phyloP scores from a whole-genome alignment of 306 rosid species.

The Prunus kanzakura region DNA sequence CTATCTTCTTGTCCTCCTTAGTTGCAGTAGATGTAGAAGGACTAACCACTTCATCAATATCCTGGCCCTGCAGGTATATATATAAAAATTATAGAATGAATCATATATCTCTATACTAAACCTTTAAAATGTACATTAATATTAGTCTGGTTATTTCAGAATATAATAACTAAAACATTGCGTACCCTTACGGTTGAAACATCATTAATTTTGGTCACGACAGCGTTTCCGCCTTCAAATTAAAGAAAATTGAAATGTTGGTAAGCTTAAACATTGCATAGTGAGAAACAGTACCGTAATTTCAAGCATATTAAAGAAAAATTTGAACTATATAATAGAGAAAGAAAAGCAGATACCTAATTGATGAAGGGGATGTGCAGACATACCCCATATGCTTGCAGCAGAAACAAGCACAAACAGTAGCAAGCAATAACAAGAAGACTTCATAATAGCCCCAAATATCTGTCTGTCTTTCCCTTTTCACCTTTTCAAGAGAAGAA shows the following conservation, averaged over 20 bases:
- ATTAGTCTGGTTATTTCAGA: not conserved
- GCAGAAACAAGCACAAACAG: constrained; percentile 16
- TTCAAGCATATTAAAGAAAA: not conserved
- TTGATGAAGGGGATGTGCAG: not conserved
- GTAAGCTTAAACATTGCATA: not conserved
- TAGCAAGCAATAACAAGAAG: constrained; percentile 17
- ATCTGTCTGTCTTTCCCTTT: not conserved
- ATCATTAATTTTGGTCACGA: not conserved
- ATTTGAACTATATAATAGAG: not conserved
- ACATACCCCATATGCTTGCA: constrained; percentile 11
- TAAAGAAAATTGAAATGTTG: not conserved
- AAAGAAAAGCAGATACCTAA: not conserved
- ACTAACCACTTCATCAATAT: not conserved
- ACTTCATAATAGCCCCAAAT: constrained; percentile 6
- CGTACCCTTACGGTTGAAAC: not conserved
- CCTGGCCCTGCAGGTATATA: not conserved
- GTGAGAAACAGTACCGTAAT: not conserved
- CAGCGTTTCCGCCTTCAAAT: not conserved
- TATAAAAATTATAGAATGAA: not conserved
- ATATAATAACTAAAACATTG: too few species aligned
- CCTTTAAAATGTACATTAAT: not conserved
- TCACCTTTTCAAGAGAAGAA: constrained; percentile 2
- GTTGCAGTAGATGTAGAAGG: not conserved
- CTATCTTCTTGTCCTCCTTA: not conserved
- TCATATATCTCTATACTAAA: not conserved